These are phyloP conservation scores for Ormosia emarginata DNA, from an alignment of 306 rosid species.

Conservation along the genomic window DNA sequence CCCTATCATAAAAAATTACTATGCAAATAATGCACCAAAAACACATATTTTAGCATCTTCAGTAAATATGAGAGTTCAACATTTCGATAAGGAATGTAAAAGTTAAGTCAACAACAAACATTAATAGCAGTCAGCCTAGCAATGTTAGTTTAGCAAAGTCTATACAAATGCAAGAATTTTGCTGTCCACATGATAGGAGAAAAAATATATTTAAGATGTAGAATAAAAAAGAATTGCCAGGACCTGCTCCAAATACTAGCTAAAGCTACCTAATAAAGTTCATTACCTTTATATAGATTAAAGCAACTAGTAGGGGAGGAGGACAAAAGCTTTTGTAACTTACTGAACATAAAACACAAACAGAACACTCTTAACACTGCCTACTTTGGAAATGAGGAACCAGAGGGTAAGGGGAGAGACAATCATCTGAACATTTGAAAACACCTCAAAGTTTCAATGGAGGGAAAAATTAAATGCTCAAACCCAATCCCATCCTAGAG, in stretches of 20 bases:
- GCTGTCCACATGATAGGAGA: background rate
- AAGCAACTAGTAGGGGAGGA: slow-evolving; percentile 2
- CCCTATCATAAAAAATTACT: too few species aligned
- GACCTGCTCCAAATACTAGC: too few species aligned
- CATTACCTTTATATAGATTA: background rate
- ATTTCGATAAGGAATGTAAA: background rate
- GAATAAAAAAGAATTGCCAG: background rate
- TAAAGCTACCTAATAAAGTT: slow-evolving; percentile 14
- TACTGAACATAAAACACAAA: too few species aligned
- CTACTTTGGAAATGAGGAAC: background rate
- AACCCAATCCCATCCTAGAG: background rate
- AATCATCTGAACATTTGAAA: background rate
- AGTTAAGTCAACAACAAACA: background rate
- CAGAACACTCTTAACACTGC: slow-evolving; percentile 13
- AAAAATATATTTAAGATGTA: background rate
- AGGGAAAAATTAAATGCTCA: background rate
- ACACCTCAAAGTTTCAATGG: slow-evolving; percentile 9
- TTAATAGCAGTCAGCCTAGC: background rate
- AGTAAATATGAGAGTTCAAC: too few species aligned
- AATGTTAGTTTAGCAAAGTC: background rate
- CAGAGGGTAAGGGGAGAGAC: background rate
- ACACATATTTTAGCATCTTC: too few species aligned
- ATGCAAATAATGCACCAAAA: too few species aligned
- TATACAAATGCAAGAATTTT: background rate
- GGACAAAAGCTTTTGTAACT: background rate